Base-by-base conservation (phyloP, 1,284 basidiomycete species). In the Melampsora medusae region DNA sequence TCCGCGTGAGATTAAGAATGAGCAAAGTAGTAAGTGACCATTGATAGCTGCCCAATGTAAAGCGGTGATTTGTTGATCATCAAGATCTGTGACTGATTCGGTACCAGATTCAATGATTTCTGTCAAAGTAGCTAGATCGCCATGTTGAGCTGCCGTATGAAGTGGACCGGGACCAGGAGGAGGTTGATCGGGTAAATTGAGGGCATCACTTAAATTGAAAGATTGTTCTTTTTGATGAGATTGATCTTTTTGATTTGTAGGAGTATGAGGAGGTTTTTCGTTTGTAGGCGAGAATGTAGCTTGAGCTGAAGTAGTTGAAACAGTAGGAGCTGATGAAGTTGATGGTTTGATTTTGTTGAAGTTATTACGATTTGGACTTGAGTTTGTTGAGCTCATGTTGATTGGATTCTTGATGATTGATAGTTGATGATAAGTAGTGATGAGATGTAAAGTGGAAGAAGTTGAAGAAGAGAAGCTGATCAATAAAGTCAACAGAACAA, bases 21-120 rank as follows among this genome's bases (percentile, higher is more conserved):
- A 87, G 82, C 90, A 92, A 14, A 81, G 77, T 1, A 56, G 33
- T 31, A 92, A 84, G 81, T 96, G 93, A 1, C 91, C 92, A 80
- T 96, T 96, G 81, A 96, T 95, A 3, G 95, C 90, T 2, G 97
- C 93, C 96, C 96, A 99, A 82, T 99, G 96, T 4, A 99, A 87
- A 0, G 96, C 91, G 0, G 95, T 96, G 80, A 98, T 93, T 80
- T 93, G 93, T 83, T 97, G 91, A 28, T 88, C 86, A 84, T 99
- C 96, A 64, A 90, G 86, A 82, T 92, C 91, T 28, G 90, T 90
- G 6, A 91, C 90, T 25, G 86, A 87, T 4, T 92, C 90, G 56
- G 86, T 84, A 2, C 90, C 91, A 0, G 89, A 90, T 79, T 90
- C 88, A 62, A 94, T 86, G 70, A 97, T 87, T 33, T 87, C 84